Evolutionary conservation across 345 rosid genomes (phyloP).

Genomic region (Rhizophora mangle): DNA sequence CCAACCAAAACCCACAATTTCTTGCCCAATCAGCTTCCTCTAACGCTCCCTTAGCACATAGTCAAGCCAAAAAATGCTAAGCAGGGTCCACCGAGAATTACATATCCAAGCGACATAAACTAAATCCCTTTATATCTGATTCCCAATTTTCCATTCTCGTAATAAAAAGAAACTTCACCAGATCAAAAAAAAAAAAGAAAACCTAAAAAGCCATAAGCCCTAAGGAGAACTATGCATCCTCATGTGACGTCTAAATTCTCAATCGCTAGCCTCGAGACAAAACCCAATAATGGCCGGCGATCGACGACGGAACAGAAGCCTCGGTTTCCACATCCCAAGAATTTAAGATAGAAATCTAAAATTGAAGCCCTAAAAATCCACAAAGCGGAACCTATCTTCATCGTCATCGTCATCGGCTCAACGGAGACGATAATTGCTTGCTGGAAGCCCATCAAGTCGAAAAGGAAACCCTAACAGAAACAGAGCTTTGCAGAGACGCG

Average conservation of each 20-base stretch:
- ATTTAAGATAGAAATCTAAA: neutral
- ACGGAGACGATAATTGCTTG: neutral
- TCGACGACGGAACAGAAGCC: no score
- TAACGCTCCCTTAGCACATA: neutral
- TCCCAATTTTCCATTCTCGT: no score
- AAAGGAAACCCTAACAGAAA: neutral
- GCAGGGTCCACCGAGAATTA: neutral
- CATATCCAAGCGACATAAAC: no score
- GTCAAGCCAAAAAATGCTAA: neutral
- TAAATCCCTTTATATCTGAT: neutral
- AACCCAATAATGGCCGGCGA: no score
- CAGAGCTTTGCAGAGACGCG: neutral
- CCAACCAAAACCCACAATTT: neutral
- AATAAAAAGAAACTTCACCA: no score
- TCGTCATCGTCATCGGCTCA: neutral
- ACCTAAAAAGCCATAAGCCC: no score
- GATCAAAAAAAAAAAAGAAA: no score
- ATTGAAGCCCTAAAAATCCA: conserved; percentile 1
- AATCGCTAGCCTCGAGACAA: no score
- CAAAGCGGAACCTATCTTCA: neutral
- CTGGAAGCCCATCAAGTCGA: neutral
- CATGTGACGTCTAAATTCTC: no score
- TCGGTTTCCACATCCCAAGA: no score
- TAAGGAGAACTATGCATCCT: no score
- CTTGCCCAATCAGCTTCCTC: neutral